Base-by-base conservation (phyloP, 208 protist species). In the Leishmania major region DNA sequence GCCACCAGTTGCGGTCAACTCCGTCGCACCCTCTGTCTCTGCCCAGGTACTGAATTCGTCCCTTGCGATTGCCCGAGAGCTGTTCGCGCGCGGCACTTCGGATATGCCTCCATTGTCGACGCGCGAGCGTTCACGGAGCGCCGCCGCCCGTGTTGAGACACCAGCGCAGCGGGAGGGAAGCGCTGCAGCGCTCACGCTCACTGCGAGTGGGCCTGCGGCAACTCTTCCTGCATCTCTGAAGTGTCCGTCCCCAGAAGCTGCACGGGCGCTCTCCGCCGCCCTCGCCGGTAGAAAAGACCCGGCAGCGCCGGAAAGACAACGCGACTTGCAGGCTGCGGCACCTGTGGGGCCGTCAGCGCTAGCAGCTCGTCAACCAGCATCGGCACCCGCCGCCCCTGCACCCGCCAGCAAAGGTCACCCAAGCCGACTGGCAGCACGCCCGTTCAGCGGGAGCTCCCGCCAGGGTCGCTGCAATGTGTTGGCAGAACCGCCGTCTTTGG, bases 21-120 rank as follows among this genome's bases (percentile, higher is more conserved):
- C 45, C 31, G 17, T 28, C 10, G 75, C 25, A 15, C 28, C 35
- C 0, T n/a, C 62, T 35, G 10, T 53, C 31, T 47, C 64, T 37
- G 13, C 70, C 22, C 70, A 74, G 28, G 6, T 8, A 35, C 8
- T 19, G 3, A 4, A 37, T 3, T 25, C 49, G 8, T 15, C 75
- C 15, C 75, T 40, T 49, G 6, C 73, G 70, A 84, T 71, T 2
- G 70, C 77, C 2, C 79, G 79, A 7, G 76, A 81, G 76, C 60
- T 83, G 15, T 89, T 89, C n/a, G 75, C 66, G 22, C 59, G 60
- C 0, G 57, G 51, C 13, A 22, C 83, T 40, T 45, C 51, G 10
- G 31, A 45, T 77, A 19, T 11, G 53, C 3, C n/a, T n/a, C 37
- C 19, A 51, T 2, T 7, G 6, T 22, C 45, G 40, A 49, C 69